Percentiles rank a stretch among this genome's conserved stretches.
phyloP scores from a whole-genome alignment of 345 rosid species.

The Moringa oleifera region DNA sequence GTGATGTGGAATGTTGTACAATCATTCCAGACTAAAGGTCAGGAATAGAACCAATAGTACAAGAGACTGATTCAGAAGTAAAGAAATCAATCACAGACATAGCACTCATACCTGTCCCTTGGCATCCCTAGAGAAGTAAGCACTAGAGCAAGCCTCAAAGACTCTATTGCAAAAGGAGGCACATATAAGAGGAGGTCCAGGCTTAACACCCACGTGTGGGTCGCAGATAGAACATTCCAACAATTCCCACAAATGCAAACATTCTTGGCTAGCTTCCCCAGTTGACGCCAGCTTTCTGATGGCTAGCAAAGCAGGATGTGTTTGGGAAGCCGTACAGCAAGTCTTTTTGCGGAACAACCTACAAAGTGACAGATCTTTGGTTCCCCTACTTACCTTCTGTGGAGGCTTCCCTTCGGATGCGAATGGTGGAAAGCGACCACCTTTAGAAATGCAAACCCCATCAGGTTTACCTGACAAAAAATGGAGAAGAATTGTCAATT shows the following conservation, averaged over 20 bases:
- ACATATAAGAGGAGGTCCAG: slow-evolving; percentile 85
- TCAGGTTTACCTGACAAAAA: slow-evolving; percentile 28
- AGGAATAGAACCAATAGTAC: too few species aligned
- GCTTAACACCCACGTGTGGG: slow-evolving; percentile 71
- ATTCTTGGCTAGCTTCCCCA: slow-evolving; percentile 83
- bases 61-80: not conserved
- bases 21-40: too few species aligned
- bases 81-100: not conserved
- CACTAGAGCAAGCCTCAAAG: slow-evolving; percentile 67
- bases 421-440: slow-evolving; percentile 77
- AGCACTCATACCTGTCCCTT: slow-evolving; percentile 52
- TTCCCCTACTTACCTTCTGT: slow-evolving; percentile 55
- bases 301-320: slow-evolving; percentile 75
- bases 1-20: too few species aligned
- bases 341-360: slow-evolving; percentile 77
- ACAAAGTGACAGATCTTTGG: slow-evolving; percentile 75
- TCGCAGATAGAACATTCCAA: slow-evolving; percentile 97
- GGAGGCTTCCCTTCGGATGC: slow-evolving; percentile 77
- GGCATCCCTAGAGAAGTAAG: slow-evolving; percentile 81
- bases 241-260: slow-evolving; percentile 74
- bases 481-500: not conserved
- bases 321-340: slow-evolving; percentile 83
- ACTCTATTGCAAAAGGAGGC: slow-evolving; percentile 70
- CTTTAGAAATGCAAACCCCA: slow-evolving; percentile 75
- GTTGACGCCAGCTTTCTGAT: slow-evolving; percentile 66